These are phyloP conservation scores for Apium graveolens DNA, from an alignment of 129 eudicot genomes.

Conservation along the genomic window DNA sequence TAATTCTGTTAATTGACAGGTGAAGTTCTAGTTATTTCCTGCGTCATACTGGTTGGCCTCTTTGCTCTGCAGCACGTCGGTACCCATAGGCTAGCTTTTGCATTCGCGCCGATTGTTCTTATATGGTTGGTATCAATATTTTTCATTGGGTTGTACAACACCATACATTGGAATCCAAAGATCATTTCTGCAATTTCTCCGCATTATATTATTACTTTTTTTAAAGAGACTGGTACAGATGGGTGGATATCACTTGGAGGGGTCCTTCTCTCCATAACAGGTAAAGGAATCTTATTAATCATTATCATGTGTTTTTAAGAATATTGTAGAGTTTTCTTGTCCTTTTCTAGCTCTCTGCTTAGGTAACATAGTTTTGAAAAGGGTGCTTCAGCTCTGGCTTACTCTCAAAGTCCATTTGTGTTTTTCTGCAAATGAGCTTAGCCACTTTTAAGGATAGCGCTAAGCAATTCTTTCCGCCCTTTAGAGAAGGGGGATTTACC, in stretches of 20 bases:
- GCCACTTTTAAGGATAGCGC: too few species aligned
- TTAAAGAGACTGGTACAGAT: slow-evolving; percentile 49
- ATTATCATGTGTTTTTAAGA: background rate
- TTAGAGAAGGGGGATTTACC: too few species aligned
- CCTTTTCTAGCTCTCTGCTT: background rate
- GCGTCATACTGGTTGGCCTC: slow-evolving; percentile 67
- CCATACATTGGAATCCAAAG: slow-evolving; percentile 67
- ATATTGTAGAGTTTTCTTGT: background rate
- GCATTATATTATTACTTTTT: slow-evolving; percentile 66
- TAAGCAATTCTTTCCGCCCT: too few species aligned
- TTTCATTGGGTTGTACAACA: slow-evolving; percentile 66
- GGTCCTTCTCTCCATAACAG: slow-evolving; percentile 72
- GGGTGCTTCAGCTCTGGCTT: too few species aligned
- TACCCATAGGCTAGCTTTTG: slow-evolving; percentile 67
- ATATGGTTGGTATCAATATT: slow-evolving; percentile 72
- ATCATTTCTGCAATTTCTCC: slow-evolving; percentile 73
- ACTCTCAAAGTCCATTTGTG: too few species aligned
- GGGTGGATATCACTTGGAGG: slow-evolving; percentile 96
- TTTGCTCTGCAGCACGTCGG: slow-evolving; percentile 83
- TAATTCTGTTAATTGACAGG: slow-evolving; percentile 26
- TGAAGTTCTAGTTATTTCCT: slow-evolving; percentile 41
- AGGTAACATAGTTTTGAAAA: too few species aligned
- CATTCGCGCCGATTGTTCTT: slow-evolving; percentile 73
- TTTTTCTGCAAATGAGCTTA: too few species aligned
- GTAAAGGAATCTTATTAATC: slow-evolving; percentile 24